Base-by-base conservation (phyloP, 2,329 filamentous ascomycete species). In the Pyricularia grisea region DNA sequence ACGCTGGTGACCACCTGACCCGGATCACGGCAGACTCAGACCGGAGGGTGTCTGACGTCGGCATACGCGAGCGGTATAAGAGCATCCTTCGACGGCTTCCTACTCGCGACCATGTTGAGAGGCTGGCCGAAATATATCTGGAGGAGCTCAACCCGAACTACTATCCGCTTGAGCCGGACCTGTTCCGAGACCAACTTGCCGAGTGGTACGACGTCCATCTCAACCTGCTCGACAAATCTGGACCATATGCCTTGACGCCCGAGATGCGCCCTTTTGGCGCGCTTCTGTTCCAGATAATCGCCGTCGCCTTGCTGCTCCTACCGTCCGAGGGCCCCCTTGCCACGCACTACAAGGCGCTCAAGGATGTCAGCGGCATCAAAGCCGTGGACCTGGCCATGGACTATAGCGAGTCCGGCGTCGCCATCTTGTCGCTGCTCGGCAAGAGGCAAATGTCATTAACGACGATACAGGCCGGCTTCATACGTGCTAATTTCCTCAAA, bases 101-200 rank as follows among this genome's bases (percentile, higher is more conserved):
- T 0, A 81, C 85, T 6, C 81, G 82, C 70, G 77, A 78, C 28
- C 84, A 85, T 73, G 81, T 88, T 66, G 85, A 87, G 71, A 81
- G 82, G 71, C 82, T 89, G 10, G 77, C 86, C 17, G 78, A 79
- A 17, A 79, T 86, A 10, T 90, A 84, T 74, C 84, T 89, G 70
- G 74, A 75, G n/a, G 81, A 87, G 68, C 82, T 87, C 74, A 88
- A 89, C 75, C 86, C 83, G 80, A 83, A 86, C 69, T 89, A 89
- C 75, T 84, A 81, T 72, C 77, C 81, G 31, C 76, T 90, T 10
- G 87, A 90, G 71, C 79, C 83, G 67, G 81, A 81, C 27, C 75
- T 84, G 7, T 87, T 89, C 70, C 74, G 79, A 67, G 75, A 77
- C 30, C 82, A 87, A 71, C 80, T 89, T 60, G 77, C 80, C 1